phyloP scores from a whole-genome alignment of 257 asterid species.

The Rauvolfia tetraphylla region DNA sequence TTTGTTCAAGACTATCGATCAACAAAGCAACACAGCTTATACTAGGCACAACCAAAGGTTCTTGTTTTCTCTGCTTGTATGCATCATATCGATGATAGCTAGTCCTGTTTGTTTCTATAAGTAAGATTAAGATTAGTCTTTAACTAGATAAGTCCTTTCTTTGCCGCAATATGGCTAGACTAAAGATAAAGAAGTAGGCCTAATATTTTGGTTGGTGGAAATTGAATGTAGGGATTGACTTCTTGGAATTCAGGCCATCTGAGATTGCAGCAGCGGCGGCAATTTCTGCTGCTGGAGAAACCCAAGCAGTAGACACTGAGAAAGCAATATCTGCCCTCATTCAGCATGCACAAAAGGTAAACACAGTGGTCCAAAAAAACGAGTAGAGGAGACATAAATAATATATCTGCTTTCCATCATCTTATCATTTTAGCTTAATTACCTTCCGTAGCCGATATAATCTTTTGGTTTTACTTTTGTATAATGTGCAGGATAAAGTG shows the following conservation, averaged over 20 bases:
- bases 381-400: not conserved
- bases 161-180: not conserved
- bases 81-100: not conserved
- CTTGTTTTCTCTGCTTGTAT: not conserved
- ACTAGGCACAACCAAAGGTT: conserved; percentile 32
- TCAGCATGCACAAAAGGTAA: conserved; percentile 35
- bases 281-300: conserved; percentile 32
- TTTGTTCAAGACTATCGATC: conserved; percentile 20
- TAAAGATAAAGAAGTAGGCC: not conserved
- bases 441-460: not conserved
- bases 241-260: conserved; percentile 44
- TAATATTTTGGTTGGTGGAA: conserved; percentile 19
- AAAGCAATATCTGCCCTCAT: conserved; percentile 29
- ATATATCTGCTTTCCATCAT: conserved; percentile 1
- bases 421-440: conserved; percentile 15
- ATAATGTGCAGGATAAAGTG: conserved; percentile 32
- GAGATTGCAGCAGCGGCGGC: conserved; percentile 49
- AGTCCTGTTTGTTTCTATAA: not conserved
- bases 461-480: not conserved
- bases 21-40: conserved; percentile 30
- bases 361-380: conserved; percentile 25
- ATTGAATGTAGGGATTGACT: conserved; percentile 38
- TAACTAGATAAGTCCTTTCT: not conserved
- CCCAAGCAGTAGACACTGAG: conserved; percentile 27
- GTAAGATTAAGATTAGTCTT: not conserved